A percentile compares a stretch with the other conserved stretches of the same genome.
Conservation (phyloP, 2,329 filamentous ascomycete species). For the Aspergillus sp. region DNA sequence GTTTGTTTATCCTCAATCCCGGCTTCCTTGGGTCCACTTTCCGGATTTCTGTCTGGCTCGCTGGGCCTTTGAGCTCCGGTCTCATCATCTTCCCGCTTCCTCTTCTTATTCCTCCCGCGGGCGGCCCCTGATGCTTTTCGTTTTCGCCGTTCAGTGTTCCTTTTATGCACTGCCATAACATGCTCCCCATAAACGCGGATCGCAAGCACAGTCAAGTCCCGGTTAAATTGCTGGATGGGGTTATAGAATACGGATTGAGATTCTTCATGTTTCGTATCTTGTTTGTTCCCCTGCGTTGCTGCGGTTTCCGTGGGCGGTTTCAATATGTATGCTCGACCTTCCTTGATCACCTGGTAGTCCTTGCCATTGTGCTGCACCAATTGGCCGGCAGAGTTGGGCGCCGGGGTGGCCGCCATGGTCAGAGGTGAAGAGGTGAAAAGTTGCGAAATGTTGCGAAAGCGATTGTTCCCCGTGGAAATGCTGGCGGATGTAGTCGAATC, state of each 20-base stretch:
- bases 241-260: slow-evolving; percentile 93
- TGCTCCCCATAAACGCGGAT: slow-evolving; percentile 88
- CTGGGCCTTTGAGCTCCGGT: slow-evolving; percentile 16
- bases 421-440: slow-evolving; percentile 5
- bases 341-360: slow-evolving; percentile 65
- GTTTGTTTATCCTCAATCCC: slow-evolving; percentile 16
- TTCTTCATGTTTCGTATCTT: slow-evolving; percentile 56
- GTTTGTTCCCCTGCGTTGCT: slow-evolving; percentile 48
- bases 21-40: slow-evolving; percentile 27
- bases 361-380: slow-evolving; percentile 53
- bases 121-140: slow-evolving; percentile 40
- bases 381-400: slow-evolving; percentile 19
- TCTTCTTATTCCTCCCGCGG: slow-evolving; percentile 42
- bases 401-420: slow-evolving; percentile 28
- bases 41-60: slow-evolving; percentile 25
- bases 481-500: background rate
- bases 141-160: slow-evolving; percentile 49
- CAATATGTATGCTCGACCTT: slow-evolving; percentile 71
- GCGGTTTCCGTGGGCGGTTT: slow-evolving; percentile 58
- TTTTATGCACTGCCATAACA: slow-evolving; percentile 57
- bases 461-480: background rate
- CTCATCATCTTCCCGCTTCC: slow-evolving; percentile 39
- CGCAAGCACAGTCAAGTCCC: slow-evolving; percentile 88
- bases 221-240: slow-evolving; percentile 98
- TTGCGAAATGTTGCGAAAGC: slow-evolving; percentile 10